Percentiles rank a stretch among this genome's conserved stretches.
phyloP scores from a whole-genome alignment of 2,329 filamentous ascomycete genomes.

The Colletotrichum abscissum region DNA sequence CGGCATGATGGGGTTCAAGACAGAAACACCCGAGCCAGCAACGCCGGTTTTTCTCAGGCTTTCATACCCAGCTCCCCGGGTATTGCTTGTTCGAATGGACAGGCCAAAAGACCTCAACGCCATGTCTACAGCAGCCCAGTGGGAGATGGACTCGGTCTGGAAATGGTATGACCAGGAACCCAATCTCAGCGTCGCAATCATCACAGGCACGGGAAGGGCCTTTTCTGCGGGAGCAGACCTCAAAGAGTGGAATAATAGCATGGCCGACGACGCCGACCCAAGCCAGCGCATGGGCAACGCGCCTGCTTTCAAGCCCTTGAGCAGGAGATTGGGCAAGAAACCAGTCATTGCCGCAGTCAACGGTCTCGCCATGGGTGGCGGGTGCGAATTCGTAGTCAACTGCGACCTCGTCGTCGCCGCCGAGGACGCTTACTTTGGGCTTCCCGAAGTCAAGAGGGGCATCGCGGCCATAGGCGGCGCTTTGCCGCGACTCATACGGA shows the following conservation, averaged over 20 bases:
- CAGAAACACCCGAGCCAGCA: constrained; percentile 45
- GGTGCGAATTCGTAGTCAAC: constrained; percentile 66
- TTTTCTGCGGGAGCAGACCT: constrained; percentile 68
- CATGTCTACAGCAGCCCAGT: constrained; percentile 52
- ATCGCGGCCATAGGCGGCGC: constrained; percentile 64
- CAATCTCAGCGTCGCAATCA: constrained; percentile 56
- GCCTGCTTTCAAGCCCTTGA: constrained; percentile 47
- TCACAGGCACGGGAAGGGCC: constrained; percentile 63
- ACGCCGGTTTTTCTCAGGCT: constrained; percentile 46
- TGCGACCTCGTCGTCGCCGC: constrained; percentile 66
- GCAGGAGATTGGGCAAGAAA: constrained; percentile 58
- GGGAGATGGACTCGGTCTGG: constrained; percentile 59
- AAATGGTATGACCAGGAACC: constrained; percentile 65
- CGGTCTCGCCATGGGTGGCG: constrained; percentile 66
- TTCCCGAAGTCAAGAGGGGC: constrained; percentile 66
- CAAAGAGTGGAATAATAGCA: constrained; percentile 56
- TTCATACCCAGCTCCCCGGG: constrained; percentile 53
- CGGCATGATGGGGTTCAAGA: constrained; percentile 26
- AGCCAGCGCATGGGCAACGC: constrained; percentile 36
- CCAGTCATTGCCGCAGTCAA: constrained; percentile 71
- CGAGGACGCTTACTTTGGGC: constrained; percentile 60
- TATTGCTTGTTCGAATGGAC: constrained; percentile 54
- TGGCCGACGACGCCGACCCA: constrained; percentile 38
- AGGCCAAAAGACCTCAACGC: constrained; percentile 52
- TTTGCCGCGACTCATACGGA: constrained; percentile 61